Conservation (phyloP, 441 rosid species). For the Geranium incanum region DNA sequence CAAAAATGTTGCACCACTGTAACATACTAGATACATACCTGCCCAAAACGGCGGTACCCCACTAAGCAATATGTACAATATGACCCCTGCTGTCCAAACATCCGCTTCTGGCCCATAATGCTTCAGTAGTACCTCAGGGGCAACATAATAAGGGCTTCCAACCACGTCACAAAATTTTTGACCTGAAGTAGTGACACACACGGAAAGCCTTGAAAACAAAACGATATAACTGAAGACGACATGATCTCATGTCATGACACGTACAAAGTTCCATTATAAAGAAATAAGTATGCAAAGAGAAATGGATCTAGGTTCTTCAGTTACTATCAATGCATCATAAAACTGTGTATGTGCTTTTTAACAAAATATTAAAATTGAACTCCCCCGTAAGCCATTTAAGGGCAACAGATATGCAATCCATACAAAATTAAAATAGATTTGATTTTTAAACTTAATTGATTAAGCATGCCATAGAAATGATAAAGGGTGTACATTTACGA, state of each 20-base stretch:
- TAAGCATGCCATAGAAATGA: neutral
- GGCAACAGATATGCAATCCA: neutral
- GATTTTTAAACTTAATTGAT: neutral
- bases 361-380: neutral
- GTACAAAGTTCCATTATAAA: too few relatives aligned
- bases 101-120: slow-evolving; percentile 86
- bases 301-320: neutral
- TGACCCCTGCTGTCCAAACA: slow-evolving; percentile 98
- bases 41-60: slow-evolving; percentile 99
- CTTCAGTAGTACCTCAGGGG: slow-evolving; percentile 87
- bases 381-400: neutral
- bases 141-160: slow-evolving; percentile 95
- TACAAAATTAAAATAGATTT: neutral
- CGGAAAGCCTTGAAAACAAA: neutral
- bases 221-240: neutral
- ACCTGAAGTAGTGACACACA: slow-evolving; percentile 36
- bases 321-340: too few relatives aligned
- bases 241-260: neutral
- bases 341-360: neutral
- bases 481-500: neutral
- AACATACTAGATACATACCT: slow-evolving; percentile 31
- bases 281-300: neutral
- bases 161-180: slow-evolving; percentile 78
- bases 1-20: slow-evolving; percentile 8
- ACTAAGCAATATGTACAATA: slow-evolving; percentile 69